phyloP scores from a whole-genome alignment of 139 green algal genomes.

The Chlamydomonas incerta region DNA sequence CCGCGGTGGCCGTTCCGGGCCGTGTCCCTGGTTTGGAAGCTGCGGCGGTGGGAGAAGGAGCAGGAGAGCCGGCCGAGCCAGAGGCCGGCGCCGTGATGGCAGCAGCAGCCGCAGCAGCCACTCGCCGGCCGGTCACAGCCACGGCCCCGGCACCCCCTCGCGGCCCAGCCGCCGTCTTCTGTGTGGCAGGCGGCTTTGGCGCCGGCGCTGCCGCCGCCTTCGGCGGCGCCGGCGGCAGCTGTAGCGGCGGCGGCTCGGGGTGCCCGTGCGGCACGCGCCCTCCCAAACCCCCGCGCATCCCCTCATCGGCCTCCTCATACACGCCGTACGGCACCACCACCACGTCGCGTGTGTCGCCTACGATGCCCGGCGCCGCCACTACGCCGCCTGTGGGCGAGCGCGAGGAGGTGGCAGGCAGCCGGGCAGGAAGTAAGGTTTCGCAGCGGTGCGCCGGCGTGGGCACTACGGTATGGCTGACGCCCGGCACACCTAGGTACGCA shows the following conservation, averaged over 20 bases:
- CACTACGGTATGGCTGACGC: no score
- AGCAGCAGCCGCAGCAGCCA: no score
- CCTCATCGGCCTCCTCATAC: neutral
- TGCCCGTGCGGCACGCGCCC: slow-evolving; percentile 16
- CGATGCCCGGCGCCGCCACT: slow-evolving; percentile 23
- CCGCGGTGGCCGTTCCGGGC: no score
- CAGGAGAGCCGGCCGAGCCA: no score
- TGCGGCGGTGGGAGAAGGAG: no score
- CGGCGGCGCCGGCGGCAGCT: neutral
- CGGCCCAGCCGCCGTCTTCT: neutral
- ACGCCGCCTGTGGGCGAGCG: slow-evolving; percentile 20
- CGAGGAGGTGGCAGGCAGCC: no score
- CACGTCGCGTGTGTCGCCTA: neutral
- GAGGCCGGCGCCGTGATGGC: neutral
- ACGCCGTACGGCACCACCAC: slow-evolving; percentile 13
- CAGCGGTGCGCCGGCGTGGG: no score
- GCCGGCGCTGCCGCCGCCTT: no score
- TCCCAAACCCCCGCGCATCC: neutral
- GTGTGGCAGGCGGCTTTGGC: neutral
- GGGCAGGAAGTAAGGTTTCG: no score
- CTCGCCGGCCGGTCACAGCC: no score
- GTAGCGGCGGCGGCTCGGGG: slow-evolving; percentile 16
- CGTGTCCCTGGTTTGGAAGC: no score
- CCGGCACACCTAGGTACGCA: no score
- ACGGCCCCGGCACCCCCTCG: neutral